Base-by-base conservation (phyloP, 306 rosid genomes). In the Ormosia semicastrata region DNA sequence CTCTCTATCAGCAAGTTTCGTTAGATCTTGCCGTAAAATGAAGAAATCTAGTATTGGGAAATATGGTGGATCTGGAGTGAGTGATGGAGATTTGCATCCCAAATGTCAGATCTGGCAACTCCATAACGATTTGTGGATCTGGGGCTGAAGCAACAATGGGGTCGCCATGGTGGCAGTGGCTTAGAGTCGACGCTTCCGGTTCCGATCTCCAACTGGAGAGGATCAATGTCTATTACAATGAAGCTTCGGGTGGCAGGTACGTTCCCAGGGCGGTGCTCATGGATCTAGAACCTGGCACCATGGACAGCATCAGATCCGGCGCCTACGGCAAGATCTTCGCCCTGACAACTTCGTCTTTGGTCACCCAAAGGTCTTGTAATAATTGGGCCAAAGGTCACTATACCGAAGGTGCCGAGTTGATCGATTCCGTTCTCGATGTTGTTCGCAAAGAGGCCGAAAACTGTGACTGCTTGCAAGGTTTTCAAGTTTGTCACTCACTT, bases 311-410 rank as follows among this genome's bases (percentile, higher is more conserved):
- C 75, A 85, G 88, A 85, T 80, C 88, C 30, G 78, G 87, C 14
- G 81, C 78, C 5, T 79, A 6, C 33, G 87, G 87, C 53, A 66
- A 84, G 81, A 79, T 84, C 44, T 84, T 84, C 65, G 84, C 14
- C 87, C 87, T 0, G 84, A 84, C 15, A 84, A 84, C 87, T 84
- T 84, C 56, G 84, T 84, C 39, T 79, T 84, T 8, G 87, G 87
- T 5, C 87, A 84, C 84, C 33, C n/a, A n/a, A n/a, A n/a, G 87
- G 87, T 10, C 87, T 29, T 96, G 96, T 0, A 93, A 93, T 54
- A 93, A 93, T 8, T 93, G 96, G 97, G 97, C 96, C 3, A 84
- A 84, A 50, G 87, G 87, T 11, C 87, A 84, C 29, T 84, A 84
- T 18, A 84, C 85, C 46, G 87, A 84, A 60, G 88, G 88, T 3